Base-by-base conservation (phyloP, 345 rosid genomes). In the Erucastrum elatum region DNA sequence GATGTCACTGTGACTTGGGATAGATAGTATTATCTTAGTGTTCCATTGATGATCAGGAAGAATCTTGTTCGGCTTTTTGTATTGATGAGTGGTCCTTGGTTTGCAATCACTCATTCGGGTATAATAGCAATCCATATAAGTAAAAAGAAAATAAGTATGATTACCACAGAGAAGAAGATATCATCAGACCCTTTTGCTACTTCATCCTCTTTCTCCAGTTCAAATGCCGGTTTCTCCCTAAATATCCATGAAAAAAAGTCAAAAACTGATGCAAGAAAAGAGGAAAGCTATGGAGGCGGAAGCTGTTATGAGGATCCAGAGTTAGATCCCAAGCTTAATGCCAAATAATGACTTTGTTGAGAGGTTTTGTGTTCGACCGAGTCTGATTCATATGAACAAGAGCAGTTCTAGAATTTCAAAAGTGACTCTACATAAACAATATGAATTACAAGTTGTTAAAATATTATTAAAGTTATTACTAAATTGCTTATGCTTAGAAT, bases 11-110 rank as follows among this genome's bases (percentile, higher is more conserved):
- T 71, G 69, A 37, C 53, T 41, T 0, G 84, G n/a, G 87, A 82
- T 29, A 68, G 60, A 46, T 27, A 49, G 39, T 13, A 93, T 84
- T 73, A 94, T 86, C 87, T 85, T 91, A 4, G 91, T 88, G 64
- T 87, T 84, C 96, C 96, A 91, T 37, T 39, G 88, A 55, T 82
- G 86, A 85, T 94, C 94, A 15, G 91, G 87, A 74, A 89, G 77
- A 70, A 91, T 82, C 84, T 89, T 91, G 84, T 80, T 85, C 6
- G 96, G 86, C 80, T 87, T 86, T 37, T 90, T 10, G 71, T 83
- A 74, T 65, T 80, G 84, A 71, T 91, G 96, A 63, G 87, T 59
- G 9, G 89, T 84, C 26, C 76, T 87, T 15, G 90, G 94, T 55
- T 91, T 0, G 46, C 51, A 41, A 41, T 41, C 51, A 41, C 13